Evolutionary conservation across 495 filamentous ascomycete species (phyloP).

Genomic region (Hyphodiscus hymeniophilus): DNA sequence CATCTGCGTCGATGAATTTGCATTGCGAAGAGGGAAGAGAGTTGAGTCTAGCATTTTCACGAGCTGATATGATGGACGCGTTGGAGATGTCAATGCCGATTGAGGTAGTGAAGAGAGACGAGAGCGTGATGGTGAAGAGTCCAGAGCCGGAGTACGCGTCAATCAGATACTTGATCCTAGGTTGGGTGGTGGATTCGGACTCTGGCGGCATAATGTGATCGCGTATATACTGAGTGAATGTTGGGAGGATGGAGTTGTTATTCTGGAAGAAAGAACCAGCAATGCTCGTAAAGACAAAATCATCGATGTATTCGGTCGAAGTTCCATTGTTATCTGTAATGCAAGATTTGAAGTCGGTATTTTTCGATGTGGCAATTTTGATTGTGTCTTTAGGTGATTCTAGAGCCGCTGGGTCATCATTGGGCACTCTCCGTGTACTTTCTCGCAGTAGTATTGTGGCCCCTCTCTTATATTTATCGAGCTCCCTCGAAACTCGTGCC

Average conservation of each 20-base stretch:
- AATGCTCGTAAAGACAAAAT: slow-evolving; percentile 79
- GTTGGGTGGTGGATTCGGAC: slow-evolving; percentile 16
- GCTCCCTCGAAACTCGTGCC: slow-evolving; percentile 57
- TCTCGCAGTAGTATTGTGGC: slow-evolving; percentile 87
- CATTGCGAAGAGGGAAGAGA: slow-evolving; percentile 48
- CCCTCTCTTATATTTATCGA: slow-evolving; percentile 65
- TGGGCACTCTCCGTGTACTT: slow-evolving; percentile 62
- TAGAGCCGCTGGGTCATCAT: slow-evolving; percentile 25
- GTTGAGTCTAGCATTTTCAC: slow-evolving; percentile 70
- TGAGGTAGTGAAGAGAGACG: slow-evolving; percentile 61
- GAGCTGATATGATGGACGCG: slow-evolving; percentile 66
- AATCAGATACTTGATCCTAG: slow-evolving; percentile 71
- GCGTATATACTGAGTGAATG: slow-evolving; percentile 87
- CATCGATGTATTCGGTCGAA: slow-evolving; percentile 77
- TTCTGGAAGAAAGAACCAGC: slow-evolving; percentile 98
- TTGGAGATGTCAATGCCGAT: slow-evolving; percentile 48
- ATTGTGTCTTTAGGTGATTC: slow-evolving; percentile 12
- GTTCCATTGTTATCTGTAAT: slow-evolving; percentile 76
- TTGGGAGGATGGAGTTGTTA: slow-evolving; percentile 95
- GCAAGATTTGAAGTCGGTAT: slow-evolving; percentile 73
- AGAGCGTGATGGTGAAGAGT: slow-evolving; percentile 92
- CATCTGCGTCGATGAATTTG: slow-evolving; percentile 79
- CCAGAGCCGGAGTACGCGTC: slow-evolving; percentile 97
- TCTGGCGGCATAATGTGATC: slow-evolving; percentile 56
- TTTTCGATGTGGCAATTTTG: slow-evolving; percentile 31